phyloP scores from a whole-genome alignment of 148 eudicot genomes.

The Vaccinium vitisidaea region DNA sequence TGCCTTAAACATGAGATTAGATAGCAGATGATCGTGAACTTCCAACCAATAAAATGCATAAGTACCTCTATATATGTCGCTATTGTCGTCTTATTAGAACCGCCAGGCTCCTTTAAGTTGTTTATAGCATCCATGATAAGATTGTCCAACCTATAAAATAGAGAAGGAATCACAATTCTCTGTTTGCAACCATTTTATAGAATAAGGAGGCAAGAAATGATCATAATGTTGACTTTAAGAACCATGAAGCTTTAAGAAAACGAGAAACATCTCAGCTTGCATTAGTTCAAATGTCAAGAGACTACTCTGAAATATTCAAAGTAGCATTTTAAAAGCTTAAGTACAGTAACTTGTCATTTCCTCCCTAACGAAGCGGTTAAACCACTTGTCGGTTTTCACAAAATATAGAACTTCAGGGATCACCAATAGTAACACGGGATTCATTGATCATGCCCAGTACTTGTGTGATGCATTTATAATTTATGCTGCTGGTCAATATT shows the following conservation, averaged over 20 bases:
- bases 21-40: slow-evolving; percentile 1
- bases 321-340: background rate
- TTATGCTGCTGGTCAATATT: background rate
- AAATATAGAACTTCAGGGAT: background rate
- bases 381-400: background rate
- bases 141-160: slow-evolving; percentile 73
- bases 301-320: background rate
- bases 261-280: slow-evolving; percentile 7
- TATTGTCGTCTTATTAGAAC: slow-evolving; percentile 85
- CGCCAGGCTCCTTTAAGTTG: slow-evolving; percentile 91
- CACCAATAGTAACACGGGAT: background rate
- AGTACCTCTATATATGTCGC: slow-evolving; percentile 91
- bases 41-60: slow-evolving; percentile 12
- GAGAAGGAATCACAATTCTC: slow-evolving; percentile 2
- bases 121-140: slow-evolving; percentile 90
- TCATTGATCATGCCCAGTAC: background rate
- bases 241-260: background rate
- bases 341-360: background rate
- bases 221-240: background rate
- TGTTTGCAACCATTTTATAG: background rate
- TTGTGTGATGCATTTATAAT: background rate
- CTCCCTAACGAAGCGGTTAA: too few relatives aligned
- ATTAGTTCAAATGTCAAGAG: background rate
- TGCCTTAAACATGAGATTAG: background rate
- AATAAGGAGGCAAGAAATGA: background rate